Percentiles rank a stretch among this genome's conserved stretches.
Evolutionary conservation across 257 asterid species (phyloP).

Genomic region (Lithospermum erythrorhizon): DNA sequence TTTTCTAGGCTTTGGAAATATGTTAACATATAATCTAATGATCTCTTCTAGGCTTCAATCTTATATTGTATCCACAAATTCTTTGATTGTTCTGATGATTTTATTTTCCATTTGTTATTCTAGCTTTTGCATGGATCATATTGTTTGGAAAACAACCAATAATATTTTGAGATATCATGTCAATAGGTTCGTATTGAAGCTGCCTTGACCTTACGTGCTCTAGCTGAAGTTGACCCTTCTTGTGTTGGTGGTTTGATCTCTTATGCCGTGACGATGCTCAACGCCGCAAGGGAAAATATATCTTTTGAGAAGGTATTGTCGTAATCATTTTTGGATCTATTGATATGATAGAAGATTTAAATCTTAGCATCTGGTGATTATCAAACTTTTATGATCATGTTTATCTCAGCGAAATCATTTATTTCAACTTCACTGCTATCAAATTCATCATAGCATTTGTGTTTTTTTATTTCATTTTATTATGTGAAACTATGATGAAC

Average conservation of each 20-base stretch:
- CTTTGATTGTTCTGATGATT: background rate
- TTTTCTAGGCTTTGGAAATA: too few species aligned
- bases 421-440: too few species aligned
- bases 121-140: too few species aligned
- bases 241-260: constrained; percentile 94
- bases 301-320: constrained; percentile 71
- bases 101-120: constrained; percentile 8
- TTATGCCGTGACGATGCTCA: constrained; percentile 86
- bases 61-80: background rate
- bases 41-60: background rate
- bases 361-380: background rate
- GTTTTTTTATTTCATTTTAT: too few species aligned
- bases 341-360: background rate
- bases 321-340: constrained; percentile 1
- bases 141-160: background rate
- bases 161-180: constrained; percentile 2
- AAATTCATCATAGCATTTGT: too few species aligned
- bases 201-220: constrained; percentile 81
- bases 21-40: too few species aligned
- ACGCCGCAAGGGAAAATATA: constrained; percentile 72
- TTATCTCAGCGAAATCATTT: too few species aligned
- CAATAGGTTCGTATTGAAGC: constrained; percentile 95
- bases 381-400: background rate
- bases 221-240: constrained; percentile 96
- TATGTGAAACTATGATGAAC: too few species aligned